Evolutionary conservation across 1,284 basidiomycete species (phyloP).

Genomic region (Marasmius sp.): DNA sequence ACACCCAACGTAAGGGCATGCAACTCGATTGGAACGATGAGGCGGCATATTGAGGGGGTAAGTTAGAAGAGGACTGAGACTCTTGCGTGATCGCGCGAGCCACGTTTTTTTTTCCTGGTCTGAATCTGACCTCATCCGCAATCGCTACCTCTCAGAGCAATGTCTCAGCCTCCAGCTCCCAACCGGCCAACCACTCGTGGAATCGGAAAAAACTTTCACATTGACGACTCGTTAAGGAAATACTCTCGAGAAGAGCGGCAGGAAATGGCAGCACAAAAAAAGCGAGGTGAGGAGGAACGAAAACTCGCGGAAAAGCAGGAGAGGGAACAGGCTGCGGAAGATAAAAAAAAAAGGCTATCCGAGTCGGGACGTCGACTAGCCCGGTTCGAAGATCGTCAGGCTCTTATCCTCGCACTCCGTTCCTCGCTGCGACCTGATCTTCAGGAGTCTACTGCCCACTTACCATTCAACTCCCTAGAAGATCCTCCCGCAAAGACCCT

Average conservation of each 20-base stretch:
- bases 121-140: no score
- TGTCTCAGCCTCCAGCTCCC: no score
- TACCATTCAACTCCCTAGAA: no score
- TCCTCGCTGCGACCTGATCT: not conserved
- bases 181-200: no score
- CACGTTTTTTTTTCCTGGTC: no score
- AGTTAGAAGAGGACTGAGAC: no score
- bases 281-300: not conserved
- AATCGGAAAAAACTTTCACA: not conserved
- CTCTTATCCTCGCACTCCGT: not conserved
- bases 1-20: not conserved
- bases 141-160: no score
- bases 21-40: no score
- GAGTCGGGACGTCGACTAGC: not conserved
- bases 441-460: not conserved
- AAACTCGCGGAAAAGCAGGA: not conserved
- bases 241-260: not conserved
- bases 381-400: not conserved
- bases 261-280: not conserved
- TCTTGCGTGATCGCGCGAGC: no score
- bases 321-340: not conserved
- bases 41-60: no score
- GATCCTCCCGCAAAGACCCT: no score
- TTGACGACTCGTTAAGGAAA: not conserved
- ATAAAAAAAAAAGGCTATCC: not conserved